phyloP scores from a whole-genome alignment of 805 yeast species.

The Blastobotrys americana region DNA sequence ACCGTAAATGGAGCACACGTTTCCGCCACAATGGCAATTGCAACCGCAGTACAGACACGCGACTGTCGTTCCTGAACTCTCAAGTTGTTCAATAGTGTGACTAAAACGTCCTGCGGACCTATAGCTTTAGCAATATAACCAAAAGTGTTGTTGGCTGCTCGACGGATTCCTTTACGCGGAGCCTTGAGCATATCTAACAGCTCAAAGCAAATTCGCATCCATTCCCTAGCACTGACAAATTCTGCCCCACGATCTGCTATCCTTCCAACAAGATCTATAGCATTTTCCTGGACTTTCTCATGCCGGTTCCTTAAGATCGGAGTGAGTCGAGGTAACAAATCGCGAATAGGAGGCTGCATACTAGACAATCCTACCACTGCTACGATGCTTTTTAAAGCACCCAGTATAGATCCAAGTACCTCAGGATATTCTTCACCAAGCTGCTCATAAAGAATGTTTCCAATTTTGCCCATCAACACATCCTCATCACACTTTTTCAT shows the following conservation, averaged over 20 bases:
- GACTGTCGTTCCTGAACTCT: slow-evolving; percentile 93
- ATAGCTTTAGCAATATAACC: slow-evolving; percentile 86
- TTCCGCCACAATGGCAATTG: slow-evolving; percentile 93
- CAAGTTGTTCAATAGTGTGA: slow-evolving; percentile 72
- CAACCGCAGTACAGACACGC: slow-evolving; percentile 96
- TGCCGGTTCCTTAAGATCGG: slow-evolving; percentile 87
- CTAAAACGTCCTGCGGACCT: slow-evolving; percentile 93
- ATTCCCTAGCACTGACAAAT: slow-evolving; percentile 80
- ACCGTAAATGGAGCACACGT: slow-evolving; percentile 90
- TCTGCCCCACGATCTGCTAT: slow-evolving; percentile 78
- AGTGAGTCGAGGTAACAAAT: slow-evolving; percentile 77
- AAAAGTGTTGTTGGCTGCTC: slow-evolving; percentile 83
- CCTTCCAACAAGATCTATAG: slow-evolving; percentile 70
- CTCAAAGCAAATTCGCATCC: slow-evolving; percentile 96
- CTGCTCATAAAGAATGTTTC: slow-evolving; percentile 77
- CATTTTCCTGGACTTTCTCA: slow-evolving; percentile 81
- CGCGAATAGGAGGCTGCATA: slow-evolving; percentile 75
- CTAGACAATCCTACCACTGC: slow-evolving; percentile 49
- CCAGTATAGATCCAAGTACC: slow-evolving; percentile 77
- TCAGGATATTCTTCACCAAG: slow-evolving; percentile 94
- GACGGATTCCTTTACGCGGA: slow-evolving; percentile 64
- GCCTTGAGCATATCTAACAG: slow-evolving; percentile 82
- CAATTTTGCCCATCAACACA: slow-evolving; percentile 56
- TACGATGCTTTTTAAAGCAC: slow-evolving; percentile 61
- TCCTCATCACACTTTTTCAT: slow-evolving; percentile 59